Base-by-base conservation (phyloP, 352 stramenopile species). In the Globisporangium abappressorium region DNA sequence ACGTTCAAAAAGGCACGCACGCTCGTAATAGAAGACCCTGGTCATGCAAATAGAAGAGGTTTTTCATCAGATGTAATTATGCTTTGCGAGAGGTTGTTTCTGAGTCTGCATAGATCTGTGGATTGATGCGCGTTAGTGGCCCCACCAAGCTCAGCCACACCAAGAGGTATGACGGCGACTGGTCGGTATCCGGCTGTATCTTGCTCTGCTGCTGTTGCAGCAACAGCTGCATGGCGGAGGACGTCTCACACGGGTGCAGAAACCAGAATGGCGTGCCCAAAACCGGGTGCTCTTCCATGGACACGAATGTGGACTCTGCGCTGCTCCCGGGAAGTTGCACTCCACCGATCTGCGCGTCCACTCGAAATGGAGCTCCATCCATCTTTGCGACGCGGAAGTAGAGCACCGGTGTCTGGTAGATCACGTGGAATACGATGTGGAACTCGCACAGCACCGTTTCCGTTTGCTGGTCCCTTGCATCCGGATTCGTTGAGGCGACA, bases 81-180 rank as follows among this genome's bases (percentile, higher is more conserved):
- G 18, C 43, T 24, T 24, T 22, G 4, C 15, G 18, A 51, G 4
- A 11, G 43, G 18, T 24, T 51, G 7, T 51, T n/a, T 51, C 43
- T 8, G 43, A 51, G 43, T 51, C 43, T 26, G 18, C 28, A 60
- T 62, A 62, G 9, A 22, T 33, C n/a, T n/a, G 41, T 2, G 59
- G 51, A 2, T 53, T 20, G 59, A 93, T 83, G 58, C 66, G 54
- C 30, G 84, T 92, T 58, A 91, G 47, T 20, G 83, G 80, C 62
- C 86, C 79, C 62, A 94, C 83, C 53, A 94, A 83, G 56, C 83
- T 92, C 34, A 94, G 73, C 87, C 87, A 94, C 20, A 80, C 80
- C 41, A 83, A 61, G 41, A 94, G 78, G 58, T 91, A 91, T 6
- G 43, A 57, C 8, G 80, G 18, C 5, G 43, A 68, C 2, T 72